Conservation (phyloP, 108 stramenopile genomes). For the Thalassiosira profunda region DNA sequence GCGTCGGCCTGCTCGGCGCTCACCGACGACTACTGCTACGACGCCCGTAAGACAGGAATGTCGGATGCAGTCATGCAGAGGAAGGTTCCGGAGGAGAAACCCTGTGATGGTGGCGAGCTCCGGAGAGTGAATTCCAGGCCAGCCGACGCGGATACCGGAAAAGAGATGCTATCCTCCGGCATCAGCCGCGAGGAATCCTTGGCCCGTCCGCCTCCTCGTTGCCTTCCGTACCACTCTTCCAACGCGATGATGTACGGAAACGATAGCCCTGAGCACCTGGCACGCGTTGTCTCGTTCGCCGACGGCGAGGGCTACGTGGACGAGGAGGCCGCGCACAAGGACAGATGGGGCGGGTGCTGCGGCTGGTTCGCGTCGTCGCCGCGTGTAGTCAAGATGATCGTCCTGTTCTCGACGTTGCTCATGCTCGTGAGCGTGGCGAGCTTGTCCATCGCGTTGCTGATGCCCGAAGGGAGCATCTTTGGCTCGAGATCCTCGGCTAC, state of each 20-base stretch:
- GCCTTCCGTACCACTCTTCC: not conserved
- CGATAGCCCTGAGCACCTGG: constrained; percentile 7
- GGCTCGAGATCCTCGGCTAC: too few species aligned
- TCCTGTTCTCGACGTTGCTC: constrained; percentile 10
- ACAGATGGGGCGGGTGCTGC: not conserved
- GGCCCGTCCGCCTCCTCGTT: constrained; percentile 12
- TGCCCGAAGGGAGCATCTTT: too few species aligned
- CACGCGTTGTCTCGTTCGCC: constrained; percentile 13
- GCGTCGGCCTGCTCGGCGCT: constrained; percentile 19
- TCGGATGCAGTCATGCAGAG: constrained; percentile 16
- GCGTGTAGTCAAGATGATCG: constrained; percentile 11
- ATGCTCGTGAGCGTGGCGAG: constrained; percentile 5
- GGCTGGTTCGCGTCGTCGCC: constrained; percentile 22
- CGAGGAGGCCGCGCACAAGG: constrained; percentile 28
- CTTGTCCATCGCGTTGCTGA: constrained; percentile 11
- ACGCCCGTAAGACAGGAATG: constrained; percentile 19
- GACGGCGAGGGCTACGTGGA: constrained; percentile 17
- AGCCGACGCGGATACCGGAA: constrained; percentile 4
- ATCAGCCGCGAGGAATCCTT: not conserved
- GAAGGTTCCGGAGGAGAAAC: too few species aligned
- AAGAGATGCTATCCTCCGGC: too few species aligned
- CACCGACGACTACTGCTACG: constrained; percentile 16
- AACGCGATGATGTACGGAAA: constrained; percentile 12
- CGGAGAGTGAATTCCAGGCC: constrained; percentile 4
- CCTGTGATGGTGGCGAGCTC: too few species aligned